Conservation (phyloP, 331 rosid species). For the Phaseolus coccineus region DNA sequence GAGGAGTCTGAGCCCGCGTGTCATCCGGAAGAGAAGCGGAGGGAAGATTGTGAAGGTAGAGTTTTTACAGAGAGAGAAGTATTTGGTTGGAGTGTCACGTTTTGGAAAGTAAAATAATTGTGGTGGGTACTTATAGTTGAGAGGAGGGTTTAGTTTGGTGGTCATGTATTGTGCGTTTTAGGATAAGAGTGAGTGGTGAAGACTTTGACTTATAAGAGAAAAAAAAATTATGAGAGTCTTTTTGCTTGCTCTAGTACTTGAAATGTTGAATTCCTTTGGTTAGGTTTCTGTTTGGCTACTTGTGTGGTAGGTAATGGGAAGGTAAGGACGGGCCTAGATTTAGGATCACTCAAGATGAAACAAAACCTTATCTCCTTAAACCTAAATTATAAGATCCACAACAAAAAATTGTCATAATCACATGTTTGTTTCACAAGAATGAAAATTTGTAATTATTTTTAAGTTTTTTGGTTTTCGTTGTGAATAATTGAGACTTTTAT, state of each 20-base stretch:
- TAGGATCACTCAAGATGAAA: not conserved
- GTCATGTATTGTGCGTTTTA: not conserved
- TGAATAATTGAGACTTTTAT: too few relatives aligned
- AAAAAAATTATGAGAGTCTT: too few relatives aligned
- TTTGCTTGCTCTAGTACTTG: not conserved
- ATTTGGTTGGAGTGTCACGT: not conserved
- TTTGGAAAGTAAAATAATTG: conserved; percentile 32
- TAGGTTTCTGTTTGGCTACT: not conserved
- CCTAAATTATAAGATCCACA: not conserved
- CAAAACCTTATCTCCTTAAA: not conserved
- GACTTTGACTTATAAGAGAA: not conserved
- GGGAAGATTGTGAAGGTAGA: too few relatives aligned
- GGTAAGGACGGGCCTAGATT: not conserved
- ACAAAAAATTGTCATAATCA: not conserved
- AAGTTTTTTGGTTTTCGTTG: too few relatives aligned
- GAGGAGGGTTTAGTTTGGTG: conserved; percentile 15
- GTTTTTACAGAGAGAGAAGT: not conserved
- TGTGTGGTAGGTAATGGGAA: not conserved
- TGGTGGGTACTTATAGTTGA: conserved; percentile 47
- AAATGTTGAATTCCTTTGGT: not conserved
- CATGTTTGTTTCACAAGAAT: too few relatives aligned
- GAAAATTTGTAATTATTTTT: too few relatives aligned
- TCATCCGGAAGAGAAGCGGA: conserved; percentile 43
- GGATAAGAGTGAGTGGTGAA: conserved; percentile 35
- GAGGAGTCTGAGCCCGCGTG: conserved; percentile 55